Percentiles rank a stretch among this genome's conserved stretches.
phyloP scores from a whole-genome alignment of 768 basidiomycete species.

The Cystobasidium onofrii region DNA sequence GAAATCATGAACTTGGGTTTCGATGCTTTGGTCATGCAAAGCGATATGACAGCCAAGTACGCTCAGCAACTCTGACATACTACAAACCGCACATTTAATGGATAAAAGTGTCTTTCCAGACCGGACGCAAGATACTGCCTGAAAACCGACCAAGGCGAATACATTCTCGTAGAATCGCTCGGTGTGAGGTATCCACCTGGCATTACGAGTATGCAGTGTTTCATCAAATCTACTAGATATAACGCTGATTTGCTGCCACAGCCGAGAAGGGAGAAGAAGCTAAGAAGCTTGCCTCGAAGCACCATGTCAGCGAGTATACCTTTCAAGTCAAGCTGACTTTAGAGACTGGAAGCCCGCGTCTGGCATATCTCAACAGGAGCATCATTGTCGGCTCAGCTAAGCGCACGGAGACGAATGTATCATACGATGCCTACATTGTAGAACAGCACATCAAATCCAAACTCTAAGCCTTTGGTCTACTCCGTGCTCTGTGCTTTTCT shows the following conservation, averaged over 20 bases:
- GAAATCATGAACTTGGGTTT: conserved; percentile 18
- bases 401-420: not conserved
- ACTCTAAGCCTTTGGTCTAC: too few species aligned
- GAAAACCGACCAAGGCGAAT: conserved; percentile 18
- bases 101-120: too few species aligned
- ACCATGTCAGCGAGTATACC: conserved; percentile 23
- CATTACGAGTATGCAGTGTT: not conserved
- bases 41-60: conserved; percentile 20
- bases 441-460: conserved; percentile 11
- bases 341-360: conserved; percentile 21
- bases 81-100: too few species aligned
- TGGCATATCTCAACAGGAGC: conserved; percentile 25
- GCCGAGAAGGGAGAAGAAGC: conserved; percentile 10
- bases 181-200: conserved; percentile 26
- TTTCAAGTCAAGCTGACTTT: conserved; percentile 16
- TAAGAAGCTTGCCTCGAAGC: not conserved
- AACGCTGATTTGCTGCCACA: not conserved
- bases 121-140: conserved; percentile 26
- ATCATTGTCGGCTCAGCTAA: conserved; percentile 26
- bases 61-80: not conserved
- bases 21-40: conserved; percentile 19
- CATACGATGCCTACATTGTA: conserved; percentile 27
- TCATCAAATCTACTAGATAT: not conserved
- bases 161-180: conserved; percentile 19
- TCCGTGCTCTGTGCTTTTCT: too few species aligned